Conservation (phyloP, 371 early-diverging fungal species). For the Syncephalis plumigaleata region DNA sequence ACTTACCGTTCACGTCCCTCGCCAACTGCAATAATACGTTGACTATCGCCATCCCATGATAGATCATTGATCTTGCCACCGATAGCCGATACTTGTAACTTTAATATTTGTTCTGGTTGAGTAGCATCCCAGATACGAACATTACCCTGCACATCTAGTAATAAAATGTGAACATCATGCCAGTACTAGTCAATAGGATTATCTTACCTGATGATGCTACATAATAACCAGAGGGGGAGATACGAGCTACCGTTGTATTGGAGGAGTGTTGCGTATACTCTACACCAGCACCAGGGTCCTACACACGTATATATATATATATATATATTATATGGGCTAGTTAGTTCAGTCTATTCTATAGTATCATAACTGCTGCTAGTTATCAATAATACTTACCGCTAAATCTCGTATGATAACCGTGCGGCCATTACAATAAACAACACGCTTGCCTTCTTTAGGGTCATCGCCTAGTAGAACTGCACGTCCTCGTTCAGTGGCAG, state of each 20-base stretch:
- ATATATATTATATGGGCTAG: too few species aligned
- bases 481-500: slow-evolving; percentile 65
- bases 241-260: slow-evolving; percentile 70
- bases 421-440: slow-evolving; percentile 83
- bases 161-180: neutral
- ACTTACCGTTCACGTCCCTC: slow-evolving; percentile 71
- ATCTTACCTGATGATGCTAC: slow-evolving; percentile 78
- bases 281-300: slow-evolving; percentile 65
- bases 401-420: slow-evolving; percentile 76
- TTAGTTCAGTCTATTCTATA: too few species aligned
- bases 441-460: slow-evolving; percentile 58
- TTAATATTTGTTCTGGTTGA: slow-evolving; percentile 68
- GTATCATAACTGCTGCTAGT: too few species aligned
- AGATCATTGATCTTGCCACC: slow-evolving; percentile 73
- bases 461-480: slow-evolving; percentile 62
- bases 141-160: slow-evolving; percentile 64
- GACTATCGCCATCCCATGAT: slow-evolving; percentile 88
- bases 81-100: slow-evolving; percentile 55
- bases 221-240: slow-evolving; percentile 85
- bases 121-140: slow-evolving; percentile 89
- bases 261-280: slow-evolving; percentile 74
- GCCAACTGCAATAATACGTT: slow-evolving; percentile 88
- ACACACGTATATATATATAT: too few species aligned
- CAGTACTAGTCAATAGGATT: neutral
- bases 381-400: too few species aligned